These are phyloP conservation scores for Diaporthe destruens DNA, from an alignment of 2,329 filamentous ascomycete genomes.

Conservation along the genomic window DNA sequence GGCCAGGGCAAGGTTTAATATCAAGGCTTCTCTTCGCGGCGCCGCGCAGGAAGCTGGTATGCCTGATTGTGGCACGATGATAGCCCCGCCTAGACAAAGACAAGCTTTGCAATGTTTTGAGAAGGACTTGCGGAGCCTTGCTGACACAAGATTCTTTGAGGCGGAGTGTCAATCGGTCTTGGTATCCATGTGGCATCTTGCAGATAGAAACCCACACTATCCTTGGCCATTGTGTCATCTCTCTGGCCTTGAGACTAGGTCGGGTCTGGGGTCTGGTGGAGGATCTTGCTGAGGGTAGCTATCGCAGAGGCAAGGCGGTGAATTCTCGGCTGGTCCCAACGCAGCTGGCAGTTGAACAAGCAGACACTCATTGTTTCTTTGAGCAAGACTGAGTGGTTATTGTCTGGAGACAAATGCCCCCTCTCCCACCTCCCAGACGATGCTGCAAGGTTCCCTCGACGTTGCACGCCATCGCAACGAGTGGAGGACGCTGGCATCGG, in stretches of 20 bases:
- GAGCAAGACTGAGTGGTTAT: not conserved
- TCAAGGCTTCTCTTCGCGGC: not conserved
- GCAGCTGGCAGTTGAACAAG: too few species aligned
- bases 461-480: not conserved
- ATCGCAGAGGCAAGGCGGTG: not conserved
- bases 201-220: not conserved
- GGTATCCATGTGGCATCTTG: not conserved
- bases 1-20: not conserved
- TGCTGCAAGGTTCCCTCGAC: fast-evolving
- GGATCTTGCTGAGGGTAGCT: not conserved
- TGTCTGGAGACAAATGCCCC: not conserved
- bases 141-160: not conserved
- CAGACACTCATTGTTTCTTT: not conserved
- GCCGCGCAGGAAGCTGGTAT: not conserved
- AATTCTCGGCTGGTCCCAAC: not conserved
- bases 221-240: not conserved
- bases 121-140: not conserved
- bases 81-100: constrained; percentile 12
- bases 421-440: not conserved
- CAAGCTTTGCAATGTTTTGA: not conserved
- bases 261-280: too few species aligned
- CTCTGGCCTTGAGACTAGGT: not conserved
- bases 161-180: constrained; percentile 10
- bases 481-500: not conserved
- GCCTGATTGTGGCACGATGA: not conserved